Percentiles rank a stretch among this genome's conserved stretches.
Evolutionary conservation across 1,284 basidiomycete species (phyloP).

Genomic region (Fomitopsis schrenkii): DNA sequence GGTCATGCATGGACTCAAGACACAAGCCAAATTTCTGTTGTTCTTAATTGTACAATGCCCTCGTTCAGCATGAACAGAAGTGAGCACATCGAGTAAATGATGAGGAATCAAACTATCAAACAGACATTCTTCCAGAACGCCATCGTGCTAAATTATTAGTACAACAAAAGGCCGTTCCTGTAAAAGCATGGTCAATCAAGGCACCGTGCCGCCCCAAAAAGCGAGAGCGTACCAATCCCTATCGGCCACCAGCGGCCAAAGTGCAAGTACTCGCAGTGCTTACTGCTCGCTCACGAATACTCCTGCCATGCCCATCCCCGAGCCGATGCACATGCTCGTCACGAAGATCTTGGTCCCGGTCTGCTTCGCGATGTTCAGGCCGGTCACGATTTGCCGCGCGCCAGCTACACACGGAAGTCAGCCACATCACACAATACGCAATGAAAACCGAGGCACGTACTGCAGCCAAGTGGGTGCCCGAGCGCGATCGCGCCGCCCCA

Average conservation of each 20-base stretch:
- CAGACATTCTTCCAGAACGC: too few species aligned
- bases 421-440: neutral
- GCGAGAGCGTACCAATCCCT: neutral
- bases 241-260: neutral
- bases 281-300: constrained; percentile 85
- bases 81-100: too few species aligned
- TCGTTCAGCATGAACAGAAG: too few species aligned
- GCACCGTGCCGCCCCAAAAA: neutral
- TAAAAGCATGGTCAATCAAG: neutral
- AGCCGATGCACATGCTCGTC: constrained; percentile 95
- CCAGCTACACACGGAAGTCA: constrained; percentile 52
- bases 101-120: too few species aligned
- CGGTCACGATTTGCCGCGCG: constrained; percentile 86
- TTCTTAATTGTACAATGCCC: too few species aligned
- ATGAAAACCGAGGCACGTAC: constrained; percentile 38
- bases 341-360: constrained; percentile 75
- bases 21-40: too few species aligned
- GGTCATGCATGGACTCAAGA: too few species aligned
- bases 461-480: constrained; percentile 81
- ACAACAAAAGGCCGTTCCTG: neutral
- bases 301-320: constrained; percentile 84
- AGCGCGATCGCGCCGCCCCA: constrained; percentile 90
- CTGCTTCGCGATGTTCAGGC: constrained; percentile 78
- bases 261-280: constrained; percentile 7
- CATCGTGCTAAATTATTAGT: too few species aligned